Percentiles rank a stretch among this genome's conserved stretches.
Conservation (phyloP, 345 rosid genomes). For the Citrus hindsii region DNA sequence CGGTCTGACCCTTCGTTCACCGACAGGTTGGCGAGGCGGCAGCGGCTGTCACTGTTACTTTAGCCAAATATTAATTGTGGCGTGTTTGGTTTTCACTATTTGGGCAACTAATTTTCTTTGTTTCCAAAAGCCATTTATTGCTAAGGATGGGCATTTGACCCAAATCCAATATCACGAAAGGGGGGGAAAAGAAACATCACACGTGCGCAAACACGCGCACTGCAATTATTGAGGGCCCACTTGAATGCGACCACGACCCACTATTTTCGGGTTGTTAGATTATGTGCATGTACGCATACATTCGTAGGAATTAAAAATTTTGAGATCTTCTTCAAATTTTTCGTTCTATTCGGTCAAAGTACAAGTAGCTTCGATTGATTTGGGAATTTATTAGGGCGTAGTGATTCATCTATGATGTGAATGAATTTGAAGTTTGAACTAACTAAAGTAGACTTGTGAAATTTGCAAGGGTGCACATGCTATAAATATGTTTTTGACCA, state of each 20-base stretch:
- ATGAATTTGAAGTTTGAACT: neutral
- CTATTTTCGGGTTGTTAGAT: neutral
- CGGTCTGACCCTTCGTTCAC: conserved; percentile 27
- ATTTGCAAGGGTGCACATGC: neutral
- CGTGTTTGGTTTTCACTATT: neutral
- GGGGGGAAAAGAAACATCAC: conserved; percentile 25
- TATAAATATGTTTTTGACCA: no score
- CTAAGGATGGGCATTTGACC: conserved; percentile 6
- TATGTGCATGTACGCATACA: neutral
- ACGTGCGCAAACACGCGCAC: conserved; percentile 42
- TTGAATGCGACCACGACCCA: conserved; percentile 12
- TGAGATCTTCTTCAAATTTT: neutral
- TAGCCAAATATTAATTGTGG: neutral
- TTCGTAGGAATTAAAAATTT: neutral
- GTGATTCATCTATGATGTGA: neutral
- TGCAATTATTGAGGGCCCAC: conserved; percentile 33
- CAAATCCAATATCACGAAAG: neutral
- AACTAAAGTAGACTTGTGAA: neutral
- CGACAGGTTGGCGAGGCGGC: conserved; percentile 22
- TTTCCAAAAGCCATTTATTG: neutral
- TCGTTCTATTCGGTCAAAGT: neutral
- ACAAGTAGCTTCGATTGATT: neutral
- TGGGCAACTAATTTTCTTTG: neutral
- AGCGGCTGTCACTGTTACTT: conserved; percentile 25
- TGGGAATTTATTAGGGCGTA: neutral